These are phyloP conservation scores for Stagonosporopsis vannaccii DNA, from an alignment of 2,329 filamentous ascomycete species.

Conservation along the genomic window DNA sequence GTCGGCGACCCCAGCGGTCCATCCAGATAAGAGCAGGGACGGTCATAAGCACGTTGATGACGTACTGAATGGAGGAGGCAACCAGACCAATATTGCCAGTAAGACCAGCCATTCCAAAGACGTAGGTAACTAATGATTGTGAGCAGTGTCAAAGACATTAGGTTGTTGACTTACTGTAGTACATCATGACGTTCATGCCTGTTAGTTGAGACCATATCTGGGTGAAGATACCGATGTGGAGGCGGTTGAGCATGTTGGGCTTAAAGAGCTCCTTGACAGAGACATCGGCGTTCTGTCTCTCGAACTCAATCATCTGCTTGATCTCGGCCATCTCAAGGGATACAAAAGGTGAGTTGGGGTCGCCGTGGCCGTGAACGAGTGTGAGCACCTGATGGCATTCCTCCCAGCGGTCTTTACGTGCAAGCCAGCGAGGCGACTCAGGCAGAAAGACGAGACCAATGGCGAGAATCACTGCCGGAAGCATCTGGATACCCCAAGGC, in stretches of 20 bases:
- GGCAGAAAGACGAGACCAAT: slow-evolving; percentile 61
- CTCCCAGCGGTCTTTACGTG: slow-evolving; percentile 55
- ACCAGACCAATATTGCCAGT: slow-evolving; percentile 65
- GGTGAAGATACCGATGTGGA: slow-evolving; percentile 73
- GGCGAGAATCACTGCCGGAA: slow-evolving; percentile 46
- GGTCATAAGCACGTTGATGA: slow-evolving; percentile 84
- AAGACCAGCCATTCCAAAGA: slow-evolving; percentile 77
- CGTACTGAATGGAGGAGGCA: slow-evolving; percentile 73
- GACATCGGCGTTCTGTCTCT: slow-evolving; percentile 72
- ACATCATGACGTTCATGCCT: slow-evolving; percentile 77
- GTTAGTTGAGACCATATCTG: slow-evolving; percentile 80
- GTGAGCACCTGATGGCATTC: slow-evolving; percentile 52
- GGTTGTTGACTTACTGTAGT: slow-evolving; percentile 24
- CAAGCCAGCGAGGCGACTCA: slow-evolving; percentile 56
- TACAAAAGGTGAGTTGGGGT: slow-evolving; percentile 71
- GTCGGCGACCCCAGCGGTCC: slow-evolving; percentile 77
- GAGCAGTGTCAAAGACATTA: neutral
- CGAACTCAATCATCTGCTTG: slow-evolving; percentile 75
- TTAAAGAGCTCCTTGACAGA: slow-evolving; percentile 75
- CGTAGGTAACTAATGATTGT: slow-evolving; percentile 55
- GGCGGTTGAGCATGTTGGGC: slow-evolving; percentile 77
- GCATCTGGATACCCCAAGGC: slow-evolving; percentile 49
- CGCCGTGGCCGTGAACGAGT: slow-evolving; percentile 62
- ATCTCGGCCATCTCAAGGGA: slow-evolving; percentile 74
- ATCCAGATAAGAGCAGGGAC: slow-evolving; percentile 77